Percentiles rank a stretch among this genome's conserved stretches.
Conservation (phyloP, 2,329 filamentous ascomycete genomes). For the Colletotrichum coccodes region DNA sequence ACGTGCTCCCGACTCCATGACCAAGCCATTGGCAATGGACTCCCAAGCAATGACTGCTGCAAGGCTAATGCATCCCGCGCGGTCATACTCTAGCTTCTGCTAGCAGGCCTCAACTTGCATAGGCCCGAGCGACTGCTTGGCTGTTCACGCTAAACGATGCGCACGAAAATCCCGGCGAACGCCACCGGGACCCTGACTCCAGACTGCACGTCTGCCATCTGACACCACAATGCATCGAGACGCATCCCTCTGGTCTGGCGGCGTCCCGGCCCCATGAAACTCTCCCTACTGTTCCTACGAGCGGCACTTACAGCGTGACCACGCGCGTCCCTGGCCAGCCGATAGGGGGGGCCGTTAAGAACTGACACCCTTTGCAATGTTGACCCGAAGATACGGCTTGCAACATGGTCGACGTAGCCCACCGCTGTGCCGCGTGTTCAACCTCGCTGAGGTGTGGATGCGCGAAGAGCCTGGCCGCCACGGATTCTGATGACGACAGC, state of each 20-base stretch:
- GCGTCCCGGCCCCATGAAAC: neutral
- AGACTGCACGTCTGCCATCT: neutral
- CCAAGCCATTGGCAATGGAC: neutral
- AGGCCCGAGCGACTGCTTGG: neutral
- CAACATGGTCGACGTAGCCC: neutral
- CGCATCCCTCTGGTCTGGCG: neutral
- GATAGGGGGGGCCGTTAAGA: neutral
- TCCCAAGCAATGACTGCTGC: conserved; percentile 4
- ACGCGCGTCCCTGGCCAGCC: neutral
- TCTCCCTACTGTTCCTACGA: neutral
- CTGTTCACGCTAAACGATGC: neutral
- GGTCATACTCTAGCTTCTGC: neutral
- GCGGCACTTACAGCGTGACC: neutral
- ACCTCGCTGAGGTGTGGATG: neutral
- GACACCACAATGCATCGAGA: neutral
- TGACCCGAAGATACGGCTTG: neutral
- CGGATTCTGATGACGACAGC: neutral
- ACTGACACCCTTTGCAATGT: neutral
- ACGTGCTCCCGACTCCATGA: neutral
- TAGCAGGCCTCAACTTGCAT: neutral
- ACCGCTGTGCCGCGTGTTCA: neutral
- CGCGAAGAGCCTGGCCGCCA: neutral
- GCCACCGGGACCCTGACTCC: neutral
- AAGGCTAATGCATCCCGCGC: conserved; percentile 2
- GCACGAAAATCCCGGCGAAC: neutral